These are phyloP conservation scores for Trichoderma gamsii DNA, from an alignment of 495 filamentous ascomycete genomes.

Conservation along the genomic window DNA sequence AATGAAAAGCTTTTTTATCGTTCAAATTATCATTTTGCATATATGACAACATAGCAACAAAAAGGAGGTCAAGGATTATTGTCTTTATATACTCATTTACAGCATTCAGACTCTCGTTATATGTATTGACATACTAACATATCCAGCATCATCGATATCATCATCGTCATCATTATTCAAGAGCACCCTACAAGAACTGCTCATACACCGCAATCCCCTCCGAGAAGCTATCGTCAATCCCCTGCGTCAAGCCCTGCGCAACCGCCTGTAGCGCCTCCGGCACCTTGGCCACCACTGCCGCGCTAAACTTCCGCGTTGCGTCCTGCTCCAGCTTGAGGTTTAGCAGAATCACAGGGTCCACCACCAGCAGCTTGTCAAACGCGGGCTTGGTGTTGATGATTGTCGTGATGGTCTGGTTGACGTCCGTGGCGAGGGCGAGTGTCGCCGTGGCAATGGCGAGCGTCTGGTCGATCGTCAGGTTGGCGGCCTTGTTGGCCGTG, in stretches of 20 bases:
- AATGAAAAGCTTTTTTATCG: too few relatives aligned
- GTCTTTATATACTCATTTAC: background rate
- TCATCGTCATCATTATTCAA: background rate
- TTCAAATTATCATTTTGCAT: background rate
- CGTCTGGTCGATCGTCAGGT: constrained; percentile 23
- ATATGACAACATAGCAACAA: background rate
- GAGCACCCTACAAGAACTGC: background rate
- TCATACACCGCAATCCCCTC: constrained; percentile 26
- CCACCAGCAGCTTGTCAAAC: constrained; percentile 30
- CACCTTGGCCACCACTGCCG: constrained; percentile 30
- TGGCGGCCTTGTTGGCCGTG: constrained; percentile 22
- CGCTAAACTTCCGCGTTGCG: constrained; percentile 29
- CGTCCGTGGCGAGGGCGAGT: constrained; percentile 20
- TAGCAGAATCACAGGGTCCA: constrained; percentile 27
- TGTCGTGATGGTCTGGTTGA: constrained; percentile 26
- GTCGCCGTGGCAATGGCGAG: constrained; percentile 27
- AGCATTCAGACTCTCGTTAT: too few relatives aligned
- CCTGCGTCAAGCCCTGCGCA: constrained; percentile 24
- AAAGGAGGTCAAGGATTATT: background rate
- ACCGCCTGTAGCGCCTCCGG: constrained; percentile 24
- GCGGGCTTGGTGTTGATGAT: constrained; percentile 28
- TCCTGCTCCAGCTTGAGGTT: constrained; percentile 31
- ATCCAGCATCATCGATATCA: background rate
- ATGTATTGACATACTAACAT: background rate
- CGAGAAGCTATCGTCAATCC: constrained; percentile 27